These are phyloP conservation scores for Penicillium sp. DNA, from an alignment of 2,329 filamentous ascomycete genomes.

Conservation along the genomic window DNA sequence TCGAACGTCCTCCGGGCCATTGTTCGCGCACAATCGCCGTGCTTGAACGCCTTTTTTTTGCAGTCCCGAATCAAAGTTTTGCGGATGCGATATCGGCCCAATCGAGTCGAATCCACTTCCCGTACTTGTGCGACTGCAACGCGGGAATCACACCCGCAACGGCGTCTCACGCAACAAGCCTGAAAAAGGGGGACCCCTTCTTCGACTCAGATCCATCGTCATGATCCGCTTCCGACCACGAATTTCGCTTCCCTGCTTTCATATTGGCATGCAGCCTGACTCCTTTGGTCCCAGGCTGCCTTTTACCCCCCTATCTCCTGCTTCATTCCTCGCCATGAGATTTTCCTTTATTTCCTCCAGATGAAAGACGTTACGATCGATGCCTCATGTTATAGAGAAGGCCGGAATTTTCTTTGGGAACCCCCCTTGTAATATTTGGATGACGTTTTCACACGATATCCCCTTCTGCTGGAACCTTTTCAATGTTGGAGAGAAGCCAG, in stretches of 20 bases:
- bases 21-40: conserved; percentile 12
- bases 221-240: conserved; percentile 19
- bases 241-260: conserved; percentile 1
- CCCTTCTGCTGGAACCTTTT: conserved; percentile 7
- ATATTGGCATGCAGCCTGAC: conserved; percentile 13
- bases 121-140: conserved; percentile 22
- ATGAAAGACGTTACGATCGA: conserved; percentile 44
- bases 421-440: conserved; percentile 26
- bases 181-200: not conserved
- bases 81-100: conserved; percentile 12
- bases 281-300: conserved; percentile 3
- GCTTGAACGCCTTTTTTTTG: conserved; percentile 12
- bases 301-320: not conserved
- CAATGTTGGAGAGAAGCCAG: not conserved
- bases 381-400: conserved; percentile 43
- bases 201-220: conserved; percentile 9
- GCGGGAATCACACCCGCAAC: conserved; percentile 21
- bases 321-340: conserved; percentile 26
- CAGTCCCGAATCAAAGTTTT: conserved; percentile 9
- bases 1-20: conserved; percentile 15
- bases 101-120: conserved; percentile 14
- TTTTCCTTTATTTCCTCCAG: conserved; percentile 17
- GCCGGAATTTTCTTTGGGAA: conserved; percentile 24
- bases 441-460: conserved; percentile 19
- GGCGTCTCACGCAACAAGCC: conserved; percentile 1